Evolutionary conservation across 1,284 basidiomycete genomes (phyloP), one percentile per base, ranked within the genome.

Genomic region (Neonothopanus nambi): DNA sequence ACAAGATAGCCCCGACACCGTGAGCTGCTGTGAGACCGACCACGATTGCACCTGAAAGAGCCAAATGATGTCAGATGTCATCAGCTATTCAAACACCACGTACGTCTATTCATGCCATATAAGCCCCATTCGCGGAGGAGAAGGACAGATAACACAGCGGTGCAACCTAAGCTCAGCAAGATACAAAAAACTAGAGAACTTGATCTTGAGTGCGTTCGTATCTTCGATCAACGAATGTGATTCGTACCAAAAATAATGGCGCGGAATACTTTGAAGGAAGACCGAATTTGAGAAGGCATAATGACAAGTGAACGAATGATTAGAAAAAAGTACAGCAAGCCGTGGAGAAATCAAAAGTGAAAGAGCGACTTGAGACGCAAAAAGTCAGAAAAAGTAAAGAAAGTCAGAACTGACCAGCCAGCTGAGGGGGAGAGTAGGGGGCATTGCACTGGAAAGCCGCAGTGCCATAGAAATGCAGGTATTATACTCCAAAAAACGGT

Each of bases 101-200:
- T 57, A 79, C 78, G 73, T 64, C 79, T 73, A 4, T 63, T 53
- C 7, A 57, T 51, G 36, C 57, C 62, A 49, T 74, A 74, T 39
- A 66, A 57, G 9, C 55, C 61, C 76, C 74, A 79, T 59, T 73
- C 72, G 23, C 67, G 70, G 18, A 70, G 56, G 18, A 78, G 52
- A 57, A 77, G 73, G 8, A 78, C 48, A 2, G 70, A 65, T 45
- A 77, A 70, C 38, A 76, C 58, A 33, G 69, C 64, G 18, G 72
- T 62, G 67, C 70, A 73, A 35, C 63, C 59, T 40, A 82, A 57
- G 50, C 71, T 72, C 18, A 71, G 51, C 28, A 78, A 35, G 26
- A 71, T 67, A 49, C 73, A 69, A 17, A 77, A 59, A 30, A 67
- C 79, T 81, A 54, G 56, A 36, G 54, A 38, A 21, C n/a, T 13